phyloP scores from a whole-genome alignment of 2,329 filamentous ascomycete genomes.

The Apiospora pterosperma region DNA sequence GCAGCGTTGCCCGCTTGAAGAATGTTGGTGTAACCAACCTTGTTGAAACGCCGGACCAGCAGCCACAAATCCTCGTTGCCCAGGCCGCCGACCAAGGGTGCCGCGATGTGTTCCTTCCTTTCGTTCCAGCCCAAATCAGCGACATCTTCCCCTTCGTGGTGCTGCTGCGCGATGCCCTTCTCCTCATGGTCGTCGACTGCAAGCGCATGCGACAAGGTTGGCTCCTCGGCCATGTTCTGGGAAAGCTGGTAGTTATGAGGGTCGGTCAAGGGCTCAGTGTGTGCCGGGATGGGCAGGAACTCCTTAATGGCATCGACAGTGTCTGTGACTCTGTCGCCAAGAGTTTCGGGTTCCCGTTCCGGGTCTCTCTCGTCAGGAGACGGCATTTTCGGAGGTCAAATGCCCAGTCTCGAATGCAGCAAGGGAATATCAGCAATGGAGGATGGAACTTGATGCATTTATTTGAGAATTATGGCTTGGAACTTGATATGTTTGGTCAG shows the following conservation, averaged over 20 bases:
- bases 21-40: slow-evolving; percentile 38
- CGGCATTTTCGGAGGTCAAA: background rate
- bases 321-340: background rate
- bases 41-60: slow-evolving; percentile 70
- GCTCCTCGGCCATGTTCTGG: slow-evolving; percentile 21
- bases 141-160: slow-evolving; percentile 45
- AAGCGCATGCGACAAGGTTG: slow-evolving; percentile 38
- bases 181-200: slow-evolving; percentile 39
- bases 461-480: background rate
- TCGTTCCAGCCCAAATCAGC: slow-evolving; percentile 69
- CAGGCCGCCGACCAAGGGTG: slow-evolving; percentile 63
- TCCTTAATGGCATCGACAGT: slow-evolving; percentile 19
- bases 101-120: slow-evolving; percentile 49
- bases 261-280: slow-evolving; percentile 26
- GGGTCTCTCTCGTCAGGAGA: background rate
- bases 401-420: background rate
- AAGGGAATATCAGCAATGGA: background rate
- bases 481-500: background rate
- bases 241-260: slow-evolving; percentile 18
- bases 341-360: background rate
- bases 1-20: background rate
- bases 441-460: background rate
- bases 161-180: slow-evolving; percentile 43
- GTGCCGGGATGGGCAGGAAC: slow-evolving; percentile 30
- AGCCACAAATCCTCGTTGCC: slow-evolving; percentile 73